Conservation (phyloP, 2,329 filamentous ascomycete species). For the Penicillium aurantiogriseum region DNA sequence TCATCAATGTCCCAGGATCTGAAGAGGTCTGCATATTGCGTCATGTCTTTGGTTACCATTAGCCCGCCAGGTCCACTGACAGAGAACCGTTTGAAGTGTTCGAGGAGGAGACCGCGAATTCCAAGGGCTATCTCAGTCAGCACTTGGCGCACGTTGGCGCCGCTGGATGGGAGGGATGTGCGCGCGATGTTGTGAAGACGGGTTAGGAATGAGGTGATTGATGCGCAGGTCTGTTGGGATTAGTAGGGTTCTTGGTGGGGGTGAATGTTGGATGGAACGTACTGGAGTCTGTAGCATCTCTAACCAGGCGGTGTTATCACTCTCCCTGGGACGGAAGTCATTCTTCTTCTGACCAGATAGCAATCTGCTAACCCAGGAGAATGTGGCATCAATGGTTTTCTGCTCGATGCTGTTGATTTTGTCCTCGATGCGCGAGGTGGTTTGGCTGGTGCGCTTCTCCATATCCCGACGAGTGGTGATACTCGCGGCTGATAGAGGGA, state of each 20-base stretch:
- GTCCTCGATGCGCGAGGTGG: slow-evolving; percentile 75
- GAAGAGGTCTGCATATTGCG: slow-evolving; percentile 84
- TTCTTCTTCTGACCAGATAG: slow-evolving; percentile 78
- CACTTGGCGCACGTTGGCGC: slow-evolving; percentile 79
- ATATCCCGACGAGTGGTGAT: slow-evolving; percentile 87
- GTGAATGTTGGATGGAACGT: slow-evolving; percentile 17
- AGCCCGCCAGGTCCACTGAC: slow-evolving; percentile 91
- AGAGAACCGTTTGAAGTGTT: slow-evolving; percentile 91
- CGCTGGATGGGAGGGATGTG: slow-evolving; percentile 60
- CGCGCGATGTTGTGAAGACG: slow-evolving; percentile 63
- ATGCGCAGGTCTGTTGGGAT: slow-evolving; percentile 63
- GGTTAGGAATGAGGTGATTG: slow-evolving; percentile 76
- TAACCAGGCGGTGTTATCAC: slow-evolving; percentile 57
- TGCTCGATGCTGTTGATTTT: slow-evolving; percentile 74
- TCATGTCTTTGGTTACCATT: slow-evolving; percentile 94
- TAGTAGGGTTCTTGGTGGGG: not conserved
- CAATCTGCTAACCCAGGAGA: slow-evolving; percentile 73
- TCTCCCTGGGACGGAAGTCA: slow-evolving; percentile 85
- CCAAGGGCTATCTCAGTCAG: slow-evolving; percentile 79
- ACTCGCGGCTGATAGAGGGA: slow-evolving; percentile 84
- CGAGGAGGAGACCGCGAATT: slow-evolving; percentile 74
- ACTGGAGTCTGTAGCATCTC: slow-evolving; percentile 77
- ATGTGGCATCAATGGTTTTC: slow-evolving; percentile 67
- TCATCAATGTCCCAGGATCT: slow-evolving; percentile 75
- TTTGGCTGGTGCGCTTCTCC: slow-evolving; percentile 74